These are phyloP conservation scores for Diaporthe velutina DNA, from an alignment of 2,329 filamentous ascomycete genomes.

Conservation along the genomic window DNA sequence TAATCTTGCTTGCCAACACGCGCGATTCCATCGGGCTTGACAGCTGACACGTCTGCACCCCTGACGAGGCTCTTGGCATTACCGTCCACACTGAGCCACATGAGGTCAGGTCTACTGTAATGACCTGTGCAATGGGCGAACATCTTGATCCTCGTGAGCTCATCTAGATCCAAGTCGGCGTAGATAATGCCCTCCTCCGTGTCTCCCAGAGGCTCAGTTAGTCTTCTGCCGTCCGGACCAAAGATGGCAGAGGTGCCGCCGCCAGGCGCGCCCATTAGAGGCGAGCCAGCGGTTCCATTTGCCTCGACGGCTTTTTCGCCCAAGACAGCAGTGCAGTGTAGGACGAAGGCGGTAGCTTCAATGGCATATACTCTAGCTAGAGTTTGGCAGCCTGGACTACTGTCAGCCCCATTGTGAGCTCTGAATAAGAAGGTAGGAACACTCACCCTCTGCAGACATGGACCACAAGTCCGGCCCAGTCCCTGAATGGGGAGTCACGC, in stretches of 20 bases:
- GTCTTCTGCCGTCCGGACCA: conserved; percentile 42
- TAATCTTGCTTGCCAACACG: background rate
- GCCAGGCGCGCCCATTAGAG: conserved; percentile 40
- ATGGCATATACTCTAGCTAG: conserved; percentile 68
- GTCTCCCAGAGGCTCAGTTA: conserved; percentile 39
- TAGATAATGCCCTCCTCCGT: conserved; percentile 31
- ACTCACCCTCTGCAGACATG: conserved; percentile 46
- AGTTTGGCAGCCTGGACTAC: conserved; percentile 50
- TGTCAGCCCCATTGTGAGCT: background rate
- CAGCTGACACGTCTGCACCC: background rate
- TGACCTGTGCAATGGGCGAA: conserved; percentile 33
- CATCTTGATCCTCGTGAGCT: conserved; percentile 28
- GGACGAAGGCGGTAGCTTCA: conserved; percentile 67
- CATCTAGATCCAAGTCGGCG: conserved; percentile 28
- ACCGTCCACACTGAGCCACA: conserved; percentile 44
- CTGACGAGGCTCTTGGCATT: conserved; percentile 44
- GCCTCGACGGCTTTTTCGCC: conserved; percentile 22
- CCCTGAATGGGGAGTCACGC: conserved; percentile 7
- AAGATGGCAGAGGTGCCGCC: conserved; percentile 43
- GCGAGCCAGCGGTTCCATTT: conserved; percentile 9
- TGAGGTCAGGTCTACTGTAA: conserved; percentile 34
- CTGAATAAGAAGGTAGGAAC: no score
- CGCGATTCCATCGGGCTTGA: background rate
- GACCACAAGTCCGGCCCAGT: conserved; percentile 44
- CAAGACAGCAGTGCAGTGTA: conserved; percentile 62